Percentiles rank a stretch among this genome's conserved stretches.
phyloP scores from a whole-genome alignment of 495 filamentous ascomycete species.

The Penicillium malachiteum region DNA sequence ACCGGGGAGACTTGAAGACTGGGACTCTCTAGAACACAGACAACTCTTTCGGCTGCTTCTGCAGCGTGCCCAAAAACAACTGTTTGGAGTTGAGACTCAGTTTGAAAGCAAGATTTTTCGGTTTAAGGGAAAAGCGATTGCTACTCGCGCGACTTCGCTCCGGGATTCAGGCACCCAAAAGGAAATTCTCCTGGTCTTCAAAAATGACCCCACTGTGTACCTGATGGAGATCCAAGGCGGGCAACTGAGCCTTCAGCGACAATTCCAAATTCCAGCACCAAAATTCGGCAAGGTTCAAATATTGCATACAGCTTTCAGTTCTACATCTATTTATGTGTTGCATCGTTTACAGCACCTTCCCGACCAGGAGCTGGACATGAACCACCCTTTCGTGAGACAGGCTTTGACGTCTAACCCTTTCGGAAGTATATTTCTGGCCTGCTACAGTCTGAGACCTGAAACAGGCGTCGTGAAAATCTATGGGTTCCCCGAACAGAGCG shows the following conservation, averaged over 20 bases:
- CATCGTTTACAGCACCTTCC: conserved; percentile 31
- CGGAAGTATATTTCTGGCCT: conserved; percentile 30
- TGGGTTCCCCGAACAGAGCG: conserved; percentile 29
- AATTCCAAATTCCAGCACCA: conserved; percentile 21
- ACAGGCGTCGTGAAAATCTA: conserved; percentile 17
- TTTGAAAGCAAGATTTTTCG: conserved; percentile 24
- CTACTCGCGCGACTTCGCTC: conserved; percentile 32
- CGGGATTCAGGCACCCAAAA: conserved; percentile 2
- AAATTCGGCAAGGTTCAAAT: conserved; percentile 29
- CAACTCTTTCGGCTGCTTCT: conserved; percentile 30
- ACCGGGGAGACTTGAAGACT: conserved; percentile 23
- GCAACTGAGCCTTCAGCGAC: conserved; percentile 6
- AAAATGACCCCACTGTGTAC: conserved; percentile 28
- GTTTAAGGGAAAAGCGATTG: conserved; percentile 21
- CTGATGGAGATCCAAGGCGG: conserved; percentile 24
- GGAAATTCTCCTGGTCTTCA: conserved; percentile 25
- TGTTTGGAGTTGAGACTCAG: conserved; percentile 35
- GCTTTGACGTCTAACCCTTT: conserved; percentile 23
- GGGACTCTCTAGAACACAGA: conserved; percentile 17
- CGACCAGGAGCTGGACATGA: conserved; percentile 21
- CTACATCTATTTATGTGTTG: conserved; percentile 28
- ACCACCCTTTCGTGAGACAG: conserved; percentile 40
- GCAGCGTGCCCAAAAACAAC: conserved; percentile 19
- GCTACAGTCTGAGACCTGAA: conserved; percentile 18
- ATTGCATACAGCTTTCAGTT: conserved; percentile 32